A percentile compares a stretch with the other conserved stretches of the same genome.
These are phyloP conservation scores for Oxytropis ochrocephala DNA, from an alignment of 306 rosid species.

Conservation along the genomic window DNA sequence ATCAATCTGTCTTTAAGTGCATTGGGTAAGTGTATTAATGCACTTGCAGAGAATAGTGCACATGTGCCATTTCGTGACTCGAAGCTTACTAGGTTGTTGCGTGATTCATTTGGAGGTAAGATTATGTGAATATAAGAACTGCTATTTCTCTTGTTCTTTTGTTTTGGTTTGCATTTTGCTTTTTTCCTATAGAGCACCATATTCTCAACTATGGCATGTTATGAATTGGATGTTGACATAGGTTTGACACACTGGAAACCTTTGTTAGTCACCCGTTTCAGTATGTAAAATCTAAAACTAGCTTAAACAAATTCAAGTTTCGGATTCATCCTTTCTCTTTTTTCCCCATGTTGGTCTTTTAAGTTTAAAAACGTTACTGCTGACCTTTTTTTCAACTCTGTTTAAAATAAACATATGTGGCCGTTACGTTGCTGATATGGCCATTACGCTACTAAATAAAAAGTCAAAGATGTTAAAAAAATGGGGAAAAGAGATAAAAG, in stretches of 20 bases:
- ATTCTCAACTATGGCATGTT: constrained; percentile 1
- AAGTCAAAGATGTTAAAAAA: too few species aligned
- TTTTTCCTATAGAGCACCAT: neutral
- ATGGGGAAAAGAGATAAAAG: too few species aligned
- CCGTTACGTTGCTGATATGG: too few species aligned
- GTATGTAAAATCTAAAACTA: neutral
- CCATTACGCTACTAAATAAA: too few species aligned
- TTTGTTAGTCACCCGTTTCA: constrained; percentile 2
- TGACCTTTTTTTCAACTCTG: too few species aligned
- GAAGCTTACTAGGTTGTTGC: constrained; percentile 89
- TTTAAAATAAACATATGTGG: too few species aligned
- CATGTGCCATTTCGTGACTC: constrained; percentile 99
- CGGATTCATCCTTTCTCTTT: too few species aligned
- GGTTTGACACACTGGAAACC: neutral
- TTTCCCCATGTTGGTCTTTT: too few species aligned
- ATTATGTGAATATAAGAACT: constrained; percentile 8
- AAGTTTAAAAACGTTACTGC: too few species aligned
- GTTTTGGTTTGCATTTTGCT: neutral
- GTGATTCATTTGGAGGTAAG: constrained; percentile 97
- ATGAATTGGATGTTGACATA: neutral
- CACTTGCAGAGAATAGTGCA: constrained; percentile 88
- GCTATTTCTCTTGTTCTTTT: neutral
- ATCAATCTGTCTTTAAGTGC: constrained; percentile 96
- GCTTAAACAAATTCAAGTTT: neutral
- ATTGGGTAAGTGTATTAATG: constrained; percentile 90